Base-by-base conservation (phyloP, 2,329 filamentous ascomycete genomes). In the Neocucurbitaria cava region DNA sequence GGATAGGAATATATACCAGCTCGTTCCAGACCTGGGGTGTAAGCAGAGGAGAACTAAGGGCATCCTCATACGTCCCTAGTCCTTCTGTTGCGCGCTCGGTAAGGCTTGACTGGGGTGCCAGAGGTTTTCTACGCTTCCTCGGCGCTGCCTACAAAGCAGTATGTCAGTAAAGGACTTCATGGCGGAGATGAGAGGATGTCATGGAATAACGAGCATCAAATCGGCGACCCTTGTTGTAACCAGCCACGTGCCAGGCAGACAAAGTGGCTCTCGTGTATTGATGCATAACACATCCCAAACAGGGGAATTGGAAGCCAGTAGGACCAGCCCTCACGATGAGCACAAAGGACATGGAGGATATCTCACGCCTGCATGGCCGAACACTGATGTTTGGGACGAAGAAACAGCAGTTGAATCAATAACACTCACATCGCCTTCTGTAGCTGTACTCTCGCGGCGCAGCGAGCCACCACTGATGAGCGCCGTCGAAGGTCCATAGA, bases 21-120 rank as follows among this genome's bases (percentile, higher is more conserved):
- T 90, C 85, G 36, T 83, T 83, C 89, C 89, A 92, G 4, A 90
- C 74, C 45, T 85, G 79, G 28, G 83, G 79, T 1, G 86, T 90
- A 23, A 92, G 77, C 46, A 89, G 81, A 0, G 81, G 79, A 3
- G 85, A 82, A 20, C 87, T 82, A 24, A 91, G 77, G 0, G 87
- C 82, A 62, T 90, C 87, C 46, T 86, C 81, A 44, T 72, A 49
- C 2, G 70, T 69, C 39, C 73, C 65, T 5, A 74, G 47, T 77
- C 82, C 81, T 77, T 72, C 78, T 70, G 68, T 78, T 75, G 66
- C 47, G 57, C 51, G 42, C 70, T 59, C 58, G 66, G 64, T 47
- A 41, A 52, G 46, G 31, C 39, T 30, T 5, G 72, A 54, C 49
- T 67, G 64, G 53, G 76, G 67, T 7, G 73, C 65, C 38, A 77